Percentiles rank a stretch among this genome's conserved stretches.
Evolutionary conservation across 140 eudicot species (phyloP).

Genomic region (Flaveria floridana): DNA sequence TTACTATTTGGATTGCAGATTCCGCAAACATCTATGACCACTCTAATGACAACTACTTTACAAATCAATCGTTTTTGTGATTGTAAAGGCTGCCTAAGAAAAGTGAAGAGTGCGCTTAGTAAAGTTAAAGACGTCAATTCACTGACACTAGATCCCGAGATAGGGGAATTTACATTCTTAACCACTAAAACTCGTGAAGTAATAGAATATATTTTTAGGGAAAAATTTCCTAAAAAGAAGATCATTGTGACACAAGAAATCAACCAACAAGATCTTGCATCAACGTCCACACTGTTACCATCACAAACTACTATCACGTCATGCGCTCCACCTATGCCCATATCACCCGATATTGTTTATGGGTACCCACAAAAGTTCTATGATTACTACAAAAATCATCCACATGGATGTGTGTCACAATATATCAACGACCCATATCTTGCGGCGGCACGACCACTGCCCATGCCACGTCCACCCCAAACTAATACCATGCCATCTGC

Average conservation of each 20-base stretch:
- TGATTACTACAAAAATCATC: no score
- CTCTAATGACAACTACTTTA: neutral
- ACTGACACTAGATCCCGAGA: neutral
- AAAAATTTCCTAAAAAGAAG: neutral
- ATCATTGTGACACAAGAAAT: neutral
- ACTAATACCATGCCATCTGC: no score
- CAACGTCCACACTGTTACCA: neutral
- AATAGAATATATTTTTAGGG: neutral
- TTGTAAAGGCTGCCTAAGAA: neutral
- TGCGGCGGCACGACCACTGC: no score
- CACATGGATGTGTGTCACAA: no score
- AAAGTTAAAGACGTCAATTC: neutral
- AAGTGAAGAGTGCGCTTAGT: neutral
- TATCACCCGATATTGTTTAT: neutral
- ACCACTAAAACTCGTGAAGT: neutral
- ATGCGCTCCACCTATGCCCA: neutral
- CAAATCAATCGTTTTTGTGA: neutral
- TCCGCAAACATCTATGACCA: constrained; percentile 13
- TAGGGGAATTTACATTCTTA: neutral
- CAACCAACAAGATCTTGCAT: neutral
- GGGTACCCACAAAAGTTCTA: neutral
- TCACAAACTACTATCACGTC: neutral
- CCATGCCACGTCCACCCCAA: no score
- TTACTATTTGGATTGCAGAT: neutral
- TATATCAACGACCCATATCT: no score